Evolutionary conservation across 495 filamentous ascomycete species (phyloP).

Genomic region (Bacidia rubella): DNA sequence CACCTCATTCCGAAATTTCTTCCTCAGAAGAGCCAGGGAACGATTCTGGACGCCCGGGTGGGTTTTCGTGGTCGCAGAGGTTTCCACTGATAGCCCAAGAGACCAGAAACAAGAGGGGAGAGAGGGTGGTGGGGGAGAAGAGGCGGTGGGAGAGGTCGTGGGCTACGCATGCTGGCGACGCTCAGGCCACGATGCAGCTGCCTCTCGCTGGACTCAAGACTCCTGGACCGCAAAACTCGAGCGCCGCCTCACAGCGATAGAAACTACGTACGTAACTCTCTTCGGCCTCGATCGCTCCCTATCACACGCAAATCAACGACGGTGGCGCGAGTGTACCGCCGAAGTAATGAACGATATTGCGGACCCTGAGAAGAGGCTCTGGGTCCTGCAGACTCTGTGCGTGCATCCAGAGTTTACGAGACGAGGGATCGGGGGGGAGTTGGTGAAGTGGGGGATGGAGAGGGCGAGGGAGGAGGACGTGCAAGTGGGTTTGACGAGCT

Average conservation of each 20-base stretch:
- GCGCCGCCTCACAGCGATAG: background rate
- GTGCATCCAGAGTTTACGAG: background rate
- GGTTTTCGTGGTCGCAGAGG: background rate
- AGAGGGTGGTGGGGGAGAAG: background rate
- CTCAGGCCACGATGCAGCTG: background rate
- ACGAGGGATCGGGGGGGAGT: background rate
- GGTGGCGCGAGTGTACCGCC: background rate
- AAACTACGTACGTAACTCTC: background rate
- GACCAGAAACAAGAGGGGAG: background rate
- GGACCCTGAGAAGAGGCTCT: background rate
- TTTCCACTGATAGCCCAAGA: background rate
- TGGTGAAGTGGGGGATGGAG: background rate
- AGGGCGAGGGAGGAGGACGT: background rate
- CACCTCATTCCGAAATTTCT: background rate
- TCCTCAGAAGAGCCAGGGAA: background rate
- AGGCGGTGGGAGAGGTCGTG: background rate
- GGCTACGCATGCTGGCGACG: conserved; percentile 2
- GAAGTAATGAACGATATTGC: too few relatives aligned
- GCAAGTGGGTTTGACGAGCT: background rate
- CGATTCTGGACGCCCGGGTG: background rate
- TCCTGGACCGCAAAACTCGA: background rate
- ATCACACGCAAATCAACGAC: background rate
- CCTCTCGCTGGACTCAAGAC: background rate
- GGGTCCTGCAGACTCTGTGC: background rate
- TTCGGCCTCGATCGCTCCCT: background rate